Evolutionary conservation across 768 basidiomycete species (phyloP), one percentile per base, ranked within the genome.

Genomic region (Lactarius sanguifluus): DNA sequence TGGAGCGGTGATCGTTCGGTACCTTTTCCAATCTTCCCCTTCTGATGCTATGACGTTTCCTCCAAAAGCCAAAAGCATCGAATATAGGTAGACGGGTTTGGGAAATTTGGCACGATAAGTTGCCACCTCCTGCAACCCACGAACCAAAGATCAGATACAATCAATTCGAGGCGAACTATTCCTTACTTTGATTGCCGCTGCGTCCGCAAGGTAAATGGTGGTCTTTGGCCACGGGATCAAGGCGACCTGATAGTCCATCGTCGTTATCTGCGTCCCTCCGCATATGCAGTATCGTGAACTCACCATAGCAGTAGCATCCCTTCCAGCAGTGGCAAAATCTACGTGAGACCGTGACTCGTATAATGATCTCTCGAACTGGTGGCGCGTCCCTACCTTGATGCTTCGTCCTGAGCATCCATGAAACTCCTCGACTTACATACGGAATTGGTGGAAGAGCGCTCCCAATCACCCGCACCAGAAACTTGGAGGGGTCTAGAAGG

Each of bases 1-100:
- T n/a, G 87, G 86, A 2, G 85, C 85, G 16, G 82, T 77, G 47
- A 89, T 81, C 72, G 84, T 87, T 55, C 87, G 76, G 69, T 86
- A 86, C 36, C 82, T 81, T 73, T 87, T 87, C 87, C 87, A 90
- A 64, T 84, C 80, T 4, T 85, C 82, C 25, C 83, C 84, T 70
- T 89, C 88, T 0, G 85, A 83, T 2, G 80, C 82, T n/a, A 90
- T 81, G 52, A 89, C 84, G 68, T 89, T 91, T 7, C 72, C 72
- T 8, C 88, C 88, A 71, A 82, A 89, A 62, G 85, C 78, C 1
- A 75, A 64, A 20, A 89, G 74, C 20, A 78, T 68, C 1, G 57
- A 68, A 69, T 89, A 89, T 25, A 77, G 72, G 5, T 80, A 68
- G 1, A 83, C 71, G 9, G 85, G 82, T 70, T 89, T 89, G 0